Evolutionary conservation across 1,284 basidiomycete species (phyloP), one percentile per base, ranked within the genome.

Genomic region (Coniferiporia sulphurascens): DNA sequence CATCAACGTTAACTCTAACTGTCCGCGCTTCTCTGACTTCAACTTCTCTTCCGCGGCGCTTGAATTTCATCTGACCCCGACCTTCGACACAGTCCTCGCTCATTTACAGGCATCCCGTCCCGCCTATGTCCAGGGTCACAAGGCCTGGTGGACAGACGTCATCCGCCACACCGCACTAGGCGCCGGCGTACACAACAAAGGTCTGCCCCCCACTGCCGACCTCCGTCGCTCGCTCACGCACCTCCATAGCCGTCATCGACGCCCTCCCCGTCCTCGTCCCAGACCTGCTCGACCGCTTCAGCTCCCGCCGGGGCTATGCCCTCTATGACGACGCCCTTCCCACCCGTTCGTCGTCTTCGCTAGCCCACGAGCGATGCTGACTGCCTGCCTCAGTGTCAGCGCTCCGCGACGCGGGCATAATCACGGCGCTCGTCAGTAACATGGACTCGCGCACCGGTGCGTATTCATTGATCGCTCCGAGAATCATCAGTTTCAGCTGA

Each of bases 141-240:
- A 77, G 44, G 71, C 67, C 4, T 91, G 88, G 87, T 91, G 89
- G 89, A 70, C 73, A 32, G 85, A 88, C 63, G 87, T 91, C 48
- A 84, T 91, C 63, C 76, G 74, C 55, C 73, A 80, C 59, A 91
- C 89, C 45, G 89, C 88, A 21, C 67, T 89, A 4, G 86, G 83
- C 5, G 87, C 89, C 48, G 87, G 87, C 3, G 88, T 84, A 9
- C 75, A 85, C 69, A 68, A 76, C 52, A 65, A 72, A 66, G 77
- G 87, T 85, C 48, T 54, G 63, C 15, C 17, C 36, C 17, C 63
- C n/a, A n/a, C n/a, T n/a, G n/a, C n/a, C n/a, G n/a, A n/a, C n/a
- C n/a, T n/a, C n/a, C n/a, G n/a, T n/a, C n/a, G n/a, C n/a, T n/a
- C n/a, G 57, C 66, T 63, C 52, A 53, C 34, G 43, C 61, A 49